Evolutionary conservation across 306 rosid genomes (phyloP).

Genomic region (Castanea sativa): DNA sequence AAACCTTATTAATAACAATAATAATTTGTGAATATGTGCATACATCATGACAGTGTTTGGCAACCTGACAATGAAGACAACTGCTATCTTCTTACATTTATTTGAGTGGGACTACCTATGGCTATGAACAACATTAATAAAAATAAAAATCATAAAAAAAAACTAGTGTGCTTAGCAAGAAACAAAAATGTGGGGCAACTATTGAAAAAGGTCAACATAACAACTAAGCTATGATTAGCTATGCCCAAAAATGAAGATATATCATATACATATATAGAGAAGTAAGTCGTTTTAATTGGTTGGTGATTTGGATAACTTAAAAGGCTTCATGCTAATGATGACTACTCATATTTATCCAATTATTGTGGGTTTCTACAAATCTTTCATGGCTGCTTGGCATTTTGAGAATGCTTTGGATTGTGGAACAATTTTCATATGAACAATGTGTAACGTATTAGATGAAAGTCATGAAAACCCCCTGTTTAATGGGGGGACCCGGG

Average conservation of each 20-base stretch:
- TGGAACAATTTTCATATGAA: too few relatives aligned
- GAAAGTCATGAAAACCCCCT: too few relatives aligned
- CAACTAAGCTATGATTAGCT: constrained; percentile 41
- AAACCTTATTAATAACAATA: too few relatives aligned
- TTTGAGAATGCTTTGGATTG: too few relatives aligned
- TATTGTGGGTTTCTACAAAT: neutral
- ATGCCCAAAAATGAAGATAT: constrained; percentile 16
- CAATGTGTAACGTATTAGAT: too few relatives aligned
- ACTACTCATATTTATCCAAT: neutral
- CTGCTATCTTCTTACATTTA: neutral
- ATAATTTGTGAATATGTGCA: neutral
- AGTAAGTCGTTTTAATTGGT: constrained; percentile 65
- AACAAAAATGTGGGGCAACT: constrained; percentile 31
- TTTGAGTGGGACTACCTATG: neutral
- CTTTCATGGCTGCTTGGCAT: neutral
- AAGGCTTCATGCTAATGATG: constrained; percentile 36
- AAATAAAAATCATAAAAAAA: too few relatives aligned
- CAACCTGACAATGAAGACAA: constrained; percentile 1
- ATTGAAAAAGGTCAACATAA: constrained; percentile 33
- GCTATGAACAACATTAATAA: neutral
- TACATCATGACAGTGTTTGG: neutral
- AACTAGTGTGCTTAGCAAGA: constrained; percentile 8
- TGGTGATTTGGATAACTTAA: constrained; percentile 47
- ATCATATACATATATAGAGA: neutral
- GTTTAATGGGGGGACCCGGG: too few relatives aligned